A percentile compares a stretch with the other conserved stretches of the same genome.
Evolutionary conservation across 2,329 filamentous ascomycete genomes (phyloP).

Genomic region (Xylariaceae sp.): DNA sequence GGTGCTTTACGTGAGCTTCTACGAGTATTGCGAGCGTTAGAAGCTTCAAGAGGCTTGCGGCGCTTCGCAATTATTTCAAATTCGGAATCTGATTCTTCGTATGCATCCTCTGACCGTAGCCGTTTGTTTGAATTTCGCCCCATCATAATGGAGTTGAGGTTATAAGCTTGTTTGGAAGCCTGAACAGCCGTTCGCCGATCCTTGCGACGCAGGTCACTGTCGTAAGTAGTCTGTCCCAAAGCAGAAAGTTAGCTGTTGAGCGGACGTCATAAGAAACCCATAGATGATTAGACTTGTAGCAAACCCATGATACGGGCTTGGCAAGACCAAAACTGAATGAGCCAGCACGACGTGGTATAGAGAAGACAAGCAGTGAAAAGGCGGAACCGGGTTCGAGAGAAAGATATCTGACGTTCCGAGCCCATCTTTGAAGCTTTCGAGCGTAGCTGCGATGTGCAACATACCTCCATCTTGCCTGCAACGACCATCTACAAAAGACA

Average conservation of each 20-base stretch:
- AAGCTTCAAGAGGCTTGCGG: constrained; percentile 3
- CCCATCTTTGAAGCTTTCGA: neutral
- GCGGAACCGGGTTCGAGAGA: neutral
- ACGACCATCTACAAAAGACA: neutral
- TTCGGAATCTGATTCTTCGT: constrained; percentile 24
- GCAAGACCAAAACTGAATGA: neutral
- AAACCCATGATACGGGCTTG: neutral
- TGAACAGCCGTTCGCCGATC: constrained; percentile 26
- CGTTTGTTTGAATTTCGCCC: constrained; percentile 13
- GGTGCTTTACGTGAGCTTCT: constrained; percentile 22
- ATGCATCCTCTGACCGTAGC: constrained; percentile 24
- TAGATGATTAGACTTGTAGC: neutral
- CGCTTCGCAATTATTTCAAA: constrained; percentile 13
- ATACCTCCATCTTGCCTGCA: constrained; percentile 20
- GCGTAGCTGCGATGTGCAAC: constrained; percentile 7
- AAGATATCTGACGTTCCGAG: neutral
- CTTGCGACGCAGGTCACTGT: constrained; percentile 27
- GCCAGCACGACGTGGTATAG: neutral
- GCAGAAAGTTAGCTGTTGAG: constrained; percentile 2
- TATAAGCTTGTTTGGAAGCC: constrained; percentile 18
- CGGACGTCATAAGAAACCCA: neutral
- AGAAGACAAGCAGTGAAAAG: neutral
- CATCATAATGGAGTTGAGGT: constrained; percentile 10
- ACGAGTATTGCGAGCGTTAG: constrained; percentile 4
- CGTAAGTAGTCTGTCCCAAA: constrained; percentile 28